Base-by-base conservation (phyloP, 2,329 filamentous ascomycete species). In the Chaetothyriales sp. region DNA sequence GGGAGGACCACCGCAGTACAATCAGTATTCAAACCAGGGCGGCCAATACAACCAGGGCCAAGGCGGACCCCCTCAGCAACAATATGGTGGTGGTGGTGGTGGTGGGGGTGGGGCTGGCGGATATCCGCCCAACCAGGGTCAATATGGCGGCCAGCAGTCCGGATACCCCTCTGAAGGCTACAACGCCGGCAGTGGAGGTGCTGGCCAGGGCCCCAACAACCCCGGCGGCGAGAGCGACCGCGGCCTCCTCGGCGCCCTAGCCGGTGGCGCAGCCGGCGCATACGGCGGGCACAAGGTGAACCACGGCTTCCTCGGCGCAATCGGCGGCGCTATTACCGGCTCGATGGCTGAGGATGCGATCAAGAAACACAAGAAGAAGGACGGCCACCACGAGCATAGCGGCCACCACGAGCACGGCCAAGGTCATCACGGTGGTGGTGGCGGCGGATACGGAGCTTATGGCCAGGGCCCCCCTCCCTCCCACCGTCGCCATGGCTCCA, bases 291-390 rank as follows among this genome's bases (percentile, higher is more conserved):
- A 70, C 64, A 69, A 73, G 60, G 69, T 66, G 18, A 28, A 52
- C 55, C 71, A 73, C 61, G 71, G 71, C 26, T 61, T 73, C 59
- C 65, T 73, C 48, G 71, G 71, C 52, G 66, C 70, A 5, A 64
- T 73, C 43, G 70, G 69, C 52, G 71, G 71, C 43, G 71, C 71
- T 28, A 68, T 73, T 54, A 62, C 69, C 6, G 71, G 71, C 46
- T 68, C 66, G 54, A 62, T 72, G 49, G 63, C 68, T 5, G 68
- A 73, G 56, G 71, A 73, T 50, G 66, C 66, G 18, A 53, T 65
- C 49, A 68, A 69, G 56, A 65, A 65, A 58, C 61, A 66, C 47
- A 61, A 61, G 48, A 15, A 46, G 22, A 22, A 26, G 18, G n/a
- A n/a, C n/a, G n/a, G n/a, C n/a, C n/a, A n/a, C n/a, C n/a, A n/a